Base-by-base conservation (phyloP, 805 yeast species). In the Barnettozyma vustinii region DNA sequence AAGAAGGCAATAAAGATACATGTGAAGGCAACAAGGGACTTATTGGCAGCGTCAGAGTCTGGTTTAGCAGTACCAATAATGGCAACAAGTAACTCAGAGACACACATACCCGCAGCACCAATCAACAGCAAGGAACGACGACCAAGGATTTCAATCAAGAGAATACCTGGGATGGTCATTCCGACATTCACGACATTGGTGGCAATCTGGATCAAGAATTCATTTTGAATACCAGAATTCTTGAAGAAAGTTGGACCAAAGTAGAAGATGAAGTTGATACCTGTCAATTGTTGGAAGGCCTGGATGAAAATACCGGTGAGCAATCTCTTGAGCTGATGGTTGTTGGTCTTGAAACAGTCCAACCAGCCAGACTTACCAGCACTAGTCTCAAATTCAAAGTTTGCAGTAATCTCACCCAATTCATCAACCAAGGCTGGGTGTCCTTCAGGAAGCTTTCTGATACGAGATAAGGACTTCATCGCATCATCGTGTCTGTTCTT, bases 251-350 rank as follows among this genome's bases (percentile, higher is more conserved):
- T 72, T 23, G 84, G 80, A 62, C 84, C 83, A 62, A 78, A 84
- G 73, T 84, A 84, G 70, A 84, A 80, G 58, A 84, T 75, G 60
- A 81, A 83, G 69, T 84, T 83, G 60, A 82, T 77, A 65, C 90
- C 91, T 37, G 87, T 80, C 59, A 81, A 72, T 68, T 84, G 90
- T 62, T 80, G 85, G 71, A 81, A 76, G 5, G 63, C 62, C 59
- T 73, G 77, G 40, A 73, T 49, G 20, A 69, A 66, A 25, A 72
- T 63, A 58, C 78, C 77, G 23, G 74, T 64, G 43, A 72, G 62
- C 25, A 74, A 67, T 59, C 74, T 69, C 65, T 74, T 72, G 37
- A 70, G 52, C 59, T 72, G 74, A 13, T 68, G 63, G 53, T 73
- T 61, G 9, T 63, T 58, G 36, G 60, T 59, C 50, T 60, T 61